Conservation (phyloP, 768 basidiomycete genomes). For the Leccinum fibrillosum region DNA sequence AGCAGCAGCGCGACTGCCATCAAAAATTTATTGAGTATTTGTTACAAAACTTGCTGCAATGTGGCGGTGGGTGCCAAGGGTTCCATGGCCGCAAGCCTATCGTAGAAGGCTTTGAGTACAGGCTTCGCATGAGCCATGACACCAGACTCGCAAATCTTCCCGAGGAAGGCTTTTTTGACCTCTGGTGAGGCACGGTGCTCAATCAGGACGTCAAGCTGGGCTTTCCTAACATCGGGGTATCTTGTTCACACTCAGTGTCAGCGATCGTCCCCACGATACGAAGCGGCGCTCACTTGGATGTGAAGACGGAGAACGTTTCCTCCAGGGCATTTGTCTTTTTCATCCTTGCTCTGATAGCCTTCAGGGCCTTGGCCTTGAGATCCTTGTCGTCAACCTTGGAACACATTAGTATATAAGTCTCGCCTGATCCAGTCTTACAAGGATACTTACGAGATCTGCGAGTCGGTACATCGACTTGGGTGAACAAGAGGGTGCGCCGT, state of each 20-base stretch:
- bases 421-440: not conserved
- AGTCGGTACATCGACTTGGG: conserved; percentile 39
- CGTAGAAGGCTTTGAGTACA: conserved; percentile 16
- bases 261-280: no score
- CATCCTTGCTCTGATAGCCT: conserved; percentile 18
- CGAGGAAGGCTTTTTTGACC: conserved; percentile 16
- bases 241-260: no score
- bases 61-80: no score
- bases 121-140: conserved; percentile 8
- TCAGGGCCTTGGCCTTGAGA: conserved; percentile 17
- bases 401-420: not conserved
- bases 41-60: no score
- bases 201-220: conserved; percentile 16
- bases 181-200: conserved; percentile 2
- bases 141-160: not conserved
- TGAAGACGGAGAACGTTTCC: conserved; percentile 27
- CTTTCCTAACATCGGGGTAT: conserved; percentile 6
- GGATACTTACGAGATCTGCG: conserved; percentile 27
- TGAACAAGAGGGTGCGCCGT: conserved; percentile 22
- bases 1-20: no score
- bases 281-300: conserved; percentile 13
- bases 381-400: conserved; percentile 13
- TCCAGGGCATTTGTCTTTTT: conserved; percentile 18
- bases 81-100: conserved; percentile 4
- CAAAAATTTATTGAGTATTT: no score